A percentile compares a stretch with the other conserved stretches of the same genome.
phyloP scores from a whole-genome alignment of 2,329 filamentous ascomycete genomes.

The Epichloe sylvatica region DNA sequence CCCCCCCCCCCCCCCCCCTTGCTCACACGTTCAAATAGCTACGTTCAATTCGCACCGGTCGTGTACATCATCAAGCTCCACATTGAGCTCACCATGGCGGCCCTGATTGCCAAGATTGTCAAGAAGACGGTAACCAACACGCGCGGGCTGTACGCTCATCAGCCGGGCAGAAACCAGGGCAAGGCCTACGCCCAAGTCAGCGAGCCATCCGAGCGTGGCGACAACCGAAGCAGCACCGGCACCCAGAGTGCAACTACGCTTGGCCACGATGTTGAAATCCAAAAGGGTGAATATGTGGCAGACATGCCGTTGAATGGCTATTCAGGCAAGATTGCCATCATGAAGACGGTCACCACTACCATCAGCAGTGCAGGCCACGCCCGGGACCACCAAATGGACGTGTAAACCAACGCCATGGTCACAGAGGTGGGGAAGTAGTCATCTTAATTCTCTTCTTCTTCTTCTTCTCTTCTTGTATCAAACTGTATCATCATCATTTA shows the following conservation, averaged over 20 bases:
- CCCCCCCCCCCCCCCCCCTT: too few relatives aligned
- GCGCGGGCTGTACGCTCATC: background rate
- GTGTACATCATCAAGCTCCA: slow-evolving; percentile 39
- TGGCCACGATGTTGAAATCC: slow-evolving; percentile 4
- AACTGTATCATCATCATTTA: too few relatives aligned
- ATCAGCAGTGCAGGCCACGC: background rate
- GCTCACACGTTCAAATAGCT: slow-evolving; percentile 9
- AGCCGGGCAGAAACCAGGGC: background rate
- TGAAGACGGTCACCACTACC: background rate
- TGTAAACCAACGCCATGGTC: too few relatives aligned
- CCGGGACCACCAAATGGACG: background rate
- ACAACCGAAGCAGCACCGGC: background rate
- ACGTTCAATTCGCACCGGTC: slow-evolving; percentile 35
- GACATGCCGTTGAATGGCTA: background rate
- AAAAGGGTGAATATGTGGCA: background rate
- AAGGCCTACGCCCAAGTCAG: background rate
- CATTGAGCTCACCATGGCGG: slow-evolving; percentile 39
- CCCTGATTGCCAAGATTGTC: slow-evolving; percentile 30
- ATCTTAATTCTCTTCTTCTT: too few relatives aligned
- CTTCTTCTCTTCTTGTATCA: too few relatives aligned
- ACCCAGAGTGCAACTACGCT: background rate
- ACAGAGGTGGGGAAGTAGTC: too few relatives aligned
- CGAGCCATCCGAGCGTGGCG: background rate
- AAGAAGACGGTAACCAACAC: background rate
- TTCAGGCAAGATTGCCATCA: background rate